Evolutionary conservation across 2,329 filamentous ascomycete species (phyloP), one percentile per base, ranked within the genome.

Genomic region (Neopestalotiopsis sp.): DNA sequence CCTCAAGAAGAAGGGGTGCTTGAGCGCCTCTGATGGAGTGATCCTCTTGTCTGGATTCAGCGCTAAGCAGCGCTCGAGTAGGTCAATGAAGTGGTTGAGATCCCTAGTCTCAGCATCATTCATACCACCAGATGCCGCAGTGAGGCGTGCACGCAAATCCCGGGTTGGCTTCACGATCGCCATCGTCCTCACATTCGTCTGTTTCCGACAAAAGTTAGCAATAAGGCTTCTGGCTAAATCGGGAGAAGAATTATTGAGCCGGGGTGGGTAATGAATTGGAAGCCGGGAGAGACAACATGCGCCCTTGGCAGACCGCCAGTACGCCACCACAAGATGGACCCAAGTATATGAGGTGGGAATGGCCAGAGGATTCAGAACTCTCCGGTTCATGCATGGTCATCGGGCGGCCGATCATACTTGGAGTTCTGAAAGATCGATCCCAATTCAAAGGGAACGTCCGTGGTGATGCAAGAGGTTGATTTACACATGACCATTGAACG

Each of bases 41-140:
- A 96, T 93, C 71, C 96, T 89, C 85, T 97, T 97, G 79, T 97
- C 95, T 0, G 95, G 94, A 77, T 98, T 97, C 72, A 98, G 86
- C 69, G 91, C 90, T 72, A 99, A 85, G 78, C 95, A 98, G 67
- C 92, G 91, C 77, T 97, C 95, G 68, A 99, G 83, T 63, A 99
- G 83, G 80, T 98, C 95, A 73, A 94, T 86, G 80, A 99, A 97
- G 66, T 92, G 86, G 69, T 92, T 91, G 71, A 98, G 83, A 75
- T 98, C 94, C 78, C 91, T 92, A 52, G 88, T 84, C 79, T 96
- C 94, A 10, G 84, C 84, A 71, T 95, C 92, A 64, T 85, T 89
- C 85, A 97, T 91, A 65, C 90, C 92, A 68, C 89, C 89, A 5
- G 91, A 91, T 28, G 91, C 93, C 70, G 91, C 90, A 78, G 92